Evolutionary conservation across 441 rosid genomes (phyloP).

Genomic region (Croton setiger): DNA sequence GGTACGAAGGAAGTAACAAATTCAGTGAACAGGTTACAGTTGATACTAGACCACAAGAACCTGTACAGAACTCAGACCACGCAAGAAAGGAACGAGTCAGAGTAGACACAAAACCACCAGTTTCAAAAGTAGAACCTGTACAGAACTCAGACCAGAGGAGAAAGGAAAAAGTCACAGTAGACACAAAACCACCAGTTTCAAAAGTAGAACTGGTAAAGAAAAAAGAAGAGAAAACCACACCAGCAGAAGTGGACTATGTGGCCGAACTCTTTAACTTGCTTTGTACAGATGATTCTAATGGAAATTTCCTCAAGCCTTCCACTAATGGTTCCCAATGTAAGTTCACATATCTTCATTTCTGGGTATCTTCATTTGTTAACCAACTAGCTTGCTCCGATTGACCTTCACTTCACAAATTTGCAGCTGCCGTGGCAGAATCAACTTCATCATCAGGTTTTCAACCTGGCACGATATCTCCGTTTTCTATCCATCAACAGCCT

Average conservation of each 20-base stretch:
- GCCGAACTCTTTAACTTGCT: constrained; percentile 67
- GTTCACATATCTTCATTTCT: constrained; percentile 13
- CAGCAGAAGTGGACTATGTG: constrained; percentile 54
- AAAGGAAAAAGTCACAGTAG: no score
- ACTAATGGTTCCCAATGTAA: constrained; percentile 26
- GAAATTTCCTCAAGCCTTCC: constrained; percentile 25
- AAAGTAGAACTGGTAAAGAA: constrained; percentile 26
- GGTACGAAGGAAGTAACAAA: not conserved
- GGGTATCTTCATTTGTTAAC: no score
- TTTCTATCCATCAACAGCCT: constrained; percentile 41
- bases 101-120: constrained; percentile 21
- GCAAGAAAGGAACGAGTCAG: constrained; percentile 25
- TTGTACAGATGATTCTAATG: constrained; percentile 42
- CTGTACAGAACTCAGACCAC: constrained; percentile 23
- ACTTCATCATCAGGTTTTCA: constrained; percentile 25
- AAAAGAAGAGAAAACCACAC: constrained; percentile 23
- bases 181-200: constrained; percentile 22
- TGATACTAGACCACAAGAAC: constrained; percentile 28
- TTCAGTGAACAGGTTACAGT: constrained; percentile 31
- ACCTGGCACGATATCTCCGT: constrained; percentile 41
- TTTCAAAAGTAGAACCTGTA: constrained; percentile 15
- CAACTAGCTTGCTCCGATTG: constrained; percentile 11
- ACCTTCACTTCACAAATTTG: constrained; percentile 19
- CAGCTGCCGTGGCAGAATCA: constrained; percentile 40
- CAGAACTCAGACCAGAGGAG: constrained; percentile 18